Evolutionary conservation across 2,329 filamentous ascomycete genomes (phyloP).

Genomic region (Clarireedia paspali): DNA sequence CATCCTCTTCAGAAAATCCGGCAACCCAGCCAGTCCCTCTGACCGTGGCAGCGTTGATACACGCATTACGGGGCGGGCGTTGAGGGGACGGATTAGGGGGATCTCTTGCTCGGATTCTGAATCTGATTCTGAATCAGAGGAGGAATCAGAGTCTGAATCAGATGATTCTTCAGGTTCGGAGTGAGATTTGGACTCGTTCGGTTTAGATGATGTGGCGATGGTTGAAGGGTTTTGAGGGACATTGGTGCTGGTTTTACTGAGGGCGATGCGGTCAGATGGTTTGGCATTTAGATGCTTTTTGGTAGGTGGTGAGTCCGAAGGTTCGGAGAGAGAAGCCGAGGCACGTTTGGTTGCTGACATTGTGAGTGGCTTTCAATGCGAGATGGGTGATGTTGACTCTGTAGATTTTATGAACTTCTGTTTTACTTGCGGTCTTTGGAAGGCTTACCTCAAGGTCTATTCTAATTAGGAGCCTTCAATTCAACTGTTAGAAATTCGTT

Average conservation of each 20-base stretch:
- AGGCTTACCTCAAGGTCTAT: too few species aligned
- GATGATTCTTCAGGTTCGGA: neutral
- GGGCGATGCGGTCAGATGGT: neutral
- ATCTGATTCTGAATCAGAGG: neutral
- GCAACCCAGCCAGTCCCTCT: constrained; percentile 4
- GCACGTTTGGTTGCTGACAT: constrained; percentile 3
- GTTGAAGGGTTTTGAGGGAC: neutral
- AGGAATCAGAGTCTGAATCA: neutral
- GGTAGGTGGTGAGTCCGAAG: neutral
- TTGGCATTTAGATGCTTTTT: neutral
- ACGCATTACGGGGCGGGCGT: constrained; percentile 16
- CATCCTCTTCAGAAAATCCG: constrained; percentile 16
- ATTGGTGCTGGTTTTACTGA: neutral
- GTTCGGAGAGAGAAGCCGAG: neutral
- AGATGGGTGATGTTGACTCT: neutral
- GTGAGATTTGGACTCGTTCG: neutral
- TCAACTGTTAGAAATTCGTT: too few species aligned
- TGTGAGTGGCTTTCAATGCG: neutral
- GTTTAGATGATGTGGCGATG: neutral
- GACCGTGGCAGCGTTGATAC: constrained; percentile 11
- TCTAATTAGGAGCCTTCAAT: too few species aligned
- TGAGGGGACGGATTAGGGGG: constrained; percentile 5
- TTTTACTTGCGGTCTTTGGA: too few species aligned
- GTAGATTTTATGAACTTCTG: neutral
- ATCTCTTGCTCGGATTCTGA: constrained; percentile 10